Conservation (phyloP, 2,329 filamentous ascomycete genomes). For the Chrysosporium keratinophilum region DNA sequence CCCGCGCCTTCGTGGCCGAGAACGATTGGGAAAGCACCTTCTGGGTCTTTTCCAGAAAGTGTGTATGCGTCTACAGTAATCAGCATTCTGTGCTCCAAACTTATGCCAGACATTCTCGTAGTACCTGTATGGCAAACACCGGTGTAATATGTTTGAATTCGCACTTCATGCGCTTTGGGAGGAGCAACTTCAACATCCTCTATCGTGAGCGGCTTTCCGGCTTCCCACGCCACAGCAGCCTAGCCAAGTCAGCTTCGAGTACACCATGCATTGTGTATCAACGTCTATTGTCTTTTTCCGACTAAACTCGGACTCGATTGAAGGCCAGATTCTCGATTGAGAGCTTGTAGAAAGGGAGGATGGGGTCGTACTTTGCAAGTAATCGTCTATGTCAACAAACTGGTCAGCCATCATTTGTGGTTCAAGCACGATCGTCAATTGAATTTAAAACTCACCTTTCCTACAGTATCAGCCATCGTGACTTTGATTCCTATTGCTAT, state of each 20-base stretch:
- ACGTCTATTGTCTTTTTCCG: no score
- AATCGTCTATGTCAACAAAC: conserved; percentile 55
- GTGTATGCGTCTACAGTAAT: conserved; percentile 68
- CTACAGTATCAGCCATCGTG: conserved; percentile 47
- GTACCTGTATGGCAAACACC: conserved; percentile 96
- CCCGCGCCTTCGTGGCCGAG: conserved; percentile 86
- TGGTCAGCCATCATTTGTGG: neutral
- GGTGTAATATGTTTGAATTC: conserved; percentile 94
- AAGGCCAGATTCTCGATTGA: neutral
- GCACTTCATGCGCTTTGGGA: conserved; percentile 85
- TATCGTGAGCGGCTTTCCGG: conserved; percentile 75
- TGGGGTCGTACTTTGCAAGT: conserved; percentile 60
- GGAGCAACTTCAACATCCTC: conserved; percentile 89
- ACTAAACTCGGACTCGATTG: neutral
- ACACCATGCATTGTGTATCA: no score
- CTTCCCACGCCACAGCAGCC: conserved; percentile 96
- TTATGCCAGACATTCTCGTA: conserved; percentile 11
- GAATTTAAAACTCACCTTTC: conserved; percentile 38
- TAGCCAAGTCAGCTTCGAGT: conserved; percentile 22
- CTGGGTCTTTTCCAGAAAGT: conserved; percentile 89
- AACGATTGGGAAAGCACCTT: conserved; percentile 83
- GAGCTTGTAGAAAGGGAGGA: neutral
- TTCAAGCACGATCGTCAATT: neutral
- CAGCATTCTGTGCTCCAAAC: neutral
- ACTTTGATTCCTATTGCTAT: neutral